Base-by-base conservation (phyloP, 257 asterid genomes). In the Phtheirospermum japonicum region DNA sequence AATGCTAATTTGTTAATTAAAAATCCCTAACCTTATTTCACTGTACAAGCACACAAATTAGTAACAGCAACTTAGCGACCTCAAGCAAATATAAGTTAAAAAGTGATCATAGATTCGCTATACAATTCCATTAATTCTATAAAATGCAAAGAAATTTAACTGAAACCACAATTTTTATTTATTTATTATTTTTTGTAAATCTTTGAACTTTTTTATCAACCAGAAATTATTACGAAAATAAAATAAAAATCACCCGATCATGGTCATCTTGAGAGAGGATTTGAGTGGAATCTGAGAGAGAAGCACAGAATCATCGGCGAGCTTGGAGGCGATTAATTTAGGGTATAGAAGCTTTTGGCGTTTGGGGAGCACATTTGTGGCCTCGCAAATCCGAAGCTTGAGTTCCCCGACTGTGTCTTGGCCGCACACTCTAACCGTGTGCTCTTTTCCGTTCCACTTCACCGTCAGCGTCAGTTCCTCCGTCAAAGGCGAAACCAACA, bases 341-440 rank as follows among this genome's bases (percentile, higher is more conserved):
- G 97, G 99, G 75, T 92, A 92, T 39, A 92, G 87, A 75, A 92
- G 99, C 75, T 86, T 92, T 72, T 92, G 99, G 48, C 99, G 80
- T 68, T 89, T 86, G 59, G 99, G 97, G 51, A 92, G 81, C 68
- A 92, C 99, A 36, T 75, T 83, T 7, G 96, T 92, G 42, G 45
- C 87, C 83, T 85, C 95, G 69, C 93, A 83, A 65, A 89, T 89
- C 10, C 95, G 86, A 16, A 95, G 83, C 80, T 92, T 92, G 33
- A 92, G 84, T 77, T 92, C 97, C 30, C 87, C 89, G 13, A 92
- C 90, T 0, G 96, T 83, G 66, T 89, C 97, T 69, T 86, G 95
- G 43, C 99, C 96, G 70, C 91, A 83, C 14, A 92, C 96, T 62
- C 95, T 80, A 5, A 92, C 86, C 3, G 91, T 89, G 77, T 86